These are phyloP conservation scores for Trapa incisa DNA, from an alignment of 345 rosid species.

Conservation along the genomic window DNA sequence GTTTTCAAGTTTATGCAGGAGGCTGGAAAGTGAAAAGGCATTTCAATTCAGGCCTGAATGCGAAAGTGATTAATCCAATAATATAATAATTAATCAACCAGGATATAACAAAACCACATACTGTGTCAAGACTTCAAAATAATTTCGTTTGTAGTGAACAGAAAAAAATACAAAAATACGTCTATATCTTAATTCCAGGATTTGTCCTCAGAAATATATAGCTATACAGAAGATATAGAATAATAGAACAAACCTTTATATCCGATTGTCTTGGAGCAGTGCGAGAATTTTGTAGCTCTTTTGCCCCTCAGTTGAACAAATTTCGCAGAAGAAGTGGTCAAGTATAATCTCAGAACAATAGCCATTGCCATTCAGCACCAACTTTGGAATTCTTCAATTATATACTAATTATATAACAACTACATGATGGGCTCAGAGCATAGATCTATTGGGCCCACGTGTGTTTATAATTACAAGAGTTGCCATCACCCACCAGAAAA, in stretches of 20 bases:
- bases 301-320: conserved; percentile 57
- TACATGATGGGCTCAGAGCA: too few species aligned
- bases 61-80: neutral
- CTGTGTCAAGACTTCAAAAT: neutral
- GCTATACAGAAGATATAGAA: neutral
- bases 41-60: too few species aligned
- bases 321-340: conserved; percentile 78
- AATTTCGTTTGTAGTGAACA: neutral
- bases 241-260: conserved; percentile 41
- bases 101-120: neutral
- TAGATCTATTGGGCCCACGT: too few species aligned
- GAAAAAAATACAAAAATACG: neutral
- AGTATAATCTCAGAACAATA: conserved; percentile 10
- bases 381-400: too few species aligned
- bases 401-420: too few species aligned
- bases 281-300: conserved; percentile 49
- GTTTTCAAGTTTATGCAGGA: too few species aligned
- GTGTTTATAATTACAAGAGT: too few species aligned
- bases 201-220: neutral
- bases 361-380: too few species aligned
- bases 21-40: too few species aligned
- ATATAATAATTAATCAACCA: neutral
- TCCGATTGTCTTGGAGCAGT: conserved; percentile 31
- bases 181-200: neutral
- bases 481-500: too few species aligned